phyloP scores from a whole-genome alignment of 2,329 filamentous ascomycete species.

The Colletotrichum lini region DNA sequence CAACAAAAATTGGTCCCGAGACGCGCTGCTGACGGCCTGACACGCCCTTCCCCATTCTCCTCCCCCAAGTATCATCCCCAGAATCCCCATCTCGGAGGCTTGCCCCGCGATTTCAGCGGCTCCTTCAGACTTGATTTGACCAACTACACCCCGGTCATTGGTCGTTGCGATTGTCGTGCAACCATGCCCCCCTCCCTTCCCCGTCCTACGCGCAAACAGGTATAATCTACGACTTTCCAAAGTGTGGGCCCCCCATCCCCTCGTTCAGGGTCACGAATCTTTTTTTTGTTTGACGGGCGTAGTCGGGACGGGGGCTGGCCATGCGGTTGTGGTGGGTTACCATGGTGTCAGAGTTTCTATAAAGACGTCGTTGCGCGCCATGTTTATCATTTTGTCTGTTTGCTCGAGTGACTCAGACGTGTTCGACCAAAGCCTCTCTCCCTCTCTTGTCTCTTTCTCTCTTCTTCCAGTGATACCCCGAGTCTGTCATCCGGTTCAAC shows the following conservation, averaged over 20 bases:
- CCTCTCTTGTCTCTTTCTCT: not conserved
- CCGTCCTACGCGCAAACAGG: conserved; percentile 9
- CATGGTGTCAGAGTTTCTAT: conserved; percentile 16
- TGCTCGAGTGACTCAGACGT: conserved; percentile 16
- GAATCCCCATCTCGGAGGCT: conserved; percentile 25
- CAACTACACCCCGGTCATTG: conserved; percentile 26
- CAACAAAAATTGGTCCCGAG: not conserved
- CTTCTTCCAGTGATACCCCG: conserved; percentile 7
- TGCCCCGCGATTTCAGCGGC: conserved; percentile 34
- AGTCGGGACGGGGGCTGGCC: conserved; percentile 19
- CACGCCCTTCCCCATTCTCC: conserved; percentile 23
- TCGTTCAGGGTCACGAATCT: not conserved
- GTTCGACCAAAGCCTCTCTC: conserved; percentile 14
- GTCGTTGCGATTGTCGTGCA: conserved; percentile 8
- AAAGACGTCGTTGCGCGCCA: conserved; percentile 32
- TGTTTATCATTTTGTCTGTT: not conserved
- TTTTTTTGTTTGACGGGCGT: conserved; percentile 16
- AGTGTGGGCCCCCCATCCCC: not conserved
- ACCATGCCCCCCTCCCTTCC: not conserved
- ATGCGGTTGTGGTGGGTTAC: not conserved
- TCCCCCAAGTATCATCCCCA: conserved; percentile 23
- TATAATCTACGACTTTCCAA: conserved; percentile 26
- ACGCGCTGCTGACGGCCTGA: not conserved
- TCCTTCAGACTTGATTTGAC: conserved; percentile 9
- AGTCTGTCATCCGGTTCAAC: not conserved